Conservation (phyloP, 179 eudicot species). For the Beta macrorhiza region DNA sequence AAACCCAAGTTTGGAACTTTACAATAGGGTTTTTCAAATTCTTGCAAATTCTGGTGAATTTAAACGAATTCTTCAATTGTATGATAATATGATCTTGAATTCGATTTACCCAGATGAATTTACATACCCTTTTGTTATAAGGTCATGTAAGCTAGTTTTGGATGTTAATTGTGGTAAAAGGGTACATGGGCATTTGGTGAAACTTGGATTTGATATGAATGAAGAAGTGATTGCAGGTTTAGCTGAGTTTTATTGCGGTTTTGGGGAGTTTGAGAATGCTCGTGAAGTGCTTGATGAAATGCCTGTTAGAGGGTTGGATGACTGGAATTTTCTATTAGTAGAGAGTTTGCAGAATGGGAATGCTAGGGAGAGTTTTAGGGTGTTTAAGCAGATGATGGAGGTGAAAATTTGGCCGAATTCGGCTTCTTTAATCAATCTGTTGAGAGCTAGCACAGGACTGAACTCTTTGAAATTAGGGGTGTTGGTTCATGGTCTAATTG, state of each 20-base stretch:
- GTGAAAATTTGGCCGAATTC: conserved; percentile 27
- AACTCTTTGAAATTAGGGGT: conserved; percentile 31
- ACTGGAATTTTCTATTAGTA: conserved; percentile 28
- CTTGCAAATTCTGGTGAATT: conserved; percentile 25
- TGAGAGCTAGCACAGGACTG: conserved; percentile 37
- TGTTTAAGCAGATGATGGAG: conserved; percentile 30
- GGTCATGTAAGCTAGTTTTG: conserved; percentile 21
- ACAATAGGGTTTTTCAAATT: conserved; percentile 26
- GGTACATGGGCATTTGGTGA: conserved; percentile 34
- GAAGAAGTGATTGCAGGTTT: conserved; percentile 20
- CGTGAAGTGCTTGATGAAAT: conserved; percentile 27
- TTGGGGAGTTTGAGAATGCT: conserved; percentile 23
- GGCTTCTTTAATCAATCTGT: conserved; percentile 29
- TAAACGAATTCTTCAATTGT: conserved; percentile 30
- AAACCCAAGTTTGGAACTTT: conserved; percentile 24
- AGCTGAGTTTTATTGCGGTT: conserved; percentile 27
- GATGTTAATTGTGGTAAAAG: conserved; percentile 25
- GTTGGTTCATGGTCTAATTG: conserved; percentile 28
- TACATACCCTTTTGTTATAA: conserved; percentile 36
- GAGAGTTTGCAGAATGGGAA: conserved; percentile 25
- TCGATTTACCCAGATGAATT: conserved; percentile 35
- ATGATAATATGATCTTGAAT: conserved; percentile 33
- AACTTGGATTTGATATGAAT: conserved; percentile 33
- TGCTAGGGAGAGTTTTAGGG: conserved; percentile 7
- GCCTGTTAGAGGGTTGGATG: conserved; percentile 21